phyloP scores from a whole-genome alignment of 2,329 filamentous ascomycete genomes.

The Colletotrichum sidae region DNA sequence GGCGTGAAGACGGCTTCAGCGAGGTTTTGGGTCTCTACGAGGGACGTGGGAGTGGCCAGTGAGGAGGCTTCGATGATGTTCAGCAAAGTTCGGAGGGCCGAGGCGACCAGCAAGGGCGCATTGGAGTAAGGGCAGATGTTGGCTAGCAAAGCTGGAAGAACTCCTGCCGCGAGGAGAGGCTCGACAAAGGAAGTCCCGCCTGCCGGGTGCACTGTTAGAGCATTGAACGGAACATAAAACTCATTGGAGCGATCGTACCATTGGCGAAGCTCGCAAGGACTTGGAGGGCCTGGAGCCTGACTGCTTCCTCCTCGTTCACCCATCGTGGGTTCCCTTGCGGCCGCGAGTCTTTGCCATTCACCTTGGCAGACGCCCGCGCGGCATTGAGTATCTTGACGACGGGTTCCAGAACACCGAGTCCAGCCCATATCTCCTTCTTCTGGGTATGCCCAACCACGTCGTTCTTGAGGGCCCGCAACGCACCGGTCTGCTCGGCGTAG shows the following conservation, averaged over 20 bases:
- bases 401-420: slow-evolving; percentile 74
- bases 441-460: slow-evolving; percentile 89
- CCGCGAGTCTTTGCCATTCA: slow-evolving; percentile 54
- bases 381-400: slow-evolving; percentile 60
- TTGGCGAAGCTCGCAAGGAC: slow-evolving; percentile 87
- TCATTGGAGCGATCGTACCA: slow-evolving; percentile 63
- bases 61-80: slow-evolving; percentile 75
- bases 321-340: slow-evolving; percentile 41
- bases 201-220: slow-evolving; percentile 48
- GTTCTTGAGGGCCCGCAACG: slow-evolving; percentile 84
- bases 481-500: slow-evolving; percentile 64
- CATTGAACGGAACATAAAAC: neutral
- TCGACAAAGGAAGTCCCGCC: slow-evolving; percentile 83
- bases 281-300: slow-evolving; percentile 82
- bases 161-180: slow-evolving; percentile 76
- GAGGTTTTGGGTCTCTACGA: slow-evolving; percentile 62
- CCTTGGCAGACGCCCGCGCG: slow-evolving; percentile 46
- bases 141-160: slow-evolving; percentile 77
- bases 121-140: slow-evolving; percentile 75
- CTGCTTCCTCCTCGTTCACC: slow-evolving; percentile 72
- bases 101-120: slow-evolving; percentile 74
- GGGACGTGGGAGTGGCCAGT: slow-evolving; percentile 63
- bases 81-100: slow-evolving; percentile 79
- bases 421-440: slow-evolving; percentile 84
- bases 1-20: slow-evolving; percentile 71